phyloP scores from a whole-genome alignment of 345 rosid species.

The Psidium friedrichsthalianum region DNA sequence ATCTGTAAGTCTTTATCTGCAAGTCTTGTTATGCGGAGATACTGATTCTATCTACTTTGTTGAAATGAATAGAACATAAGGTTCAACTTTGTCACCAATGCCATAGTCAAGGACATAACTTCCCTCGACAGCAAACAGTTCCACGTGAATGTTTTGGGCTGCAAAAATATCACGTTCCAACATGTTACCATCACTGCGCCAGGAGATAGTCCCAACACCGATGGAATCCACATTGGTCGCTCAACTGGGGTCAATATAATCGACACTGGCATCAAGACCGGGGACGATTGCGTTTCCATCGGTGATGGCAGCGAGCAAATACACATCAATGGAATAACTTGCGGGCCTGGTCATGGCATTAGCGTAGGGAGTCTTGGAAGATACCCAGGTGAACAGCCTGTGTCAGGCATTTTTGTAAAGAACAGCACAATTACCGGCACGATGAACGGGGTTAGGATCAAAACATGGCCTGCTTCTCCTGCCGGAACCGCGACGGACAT shows the following conservation, averaged over 20 bases:
- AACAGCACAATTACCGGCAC: constrained; percentile 19
- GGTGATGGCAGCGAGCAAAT: constrained; percentile 35
- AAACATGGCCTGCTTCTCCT: constrained; percentile 42
- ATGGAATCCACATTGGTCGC: constrained; percentile 58
- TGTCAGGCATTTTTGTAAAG: constrained; percentile 15
- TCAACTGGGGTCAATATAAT: constrained; percentile 17
- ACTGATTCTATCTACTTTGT: neutral
- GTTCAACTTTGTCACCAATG: constrained; percentile 25
- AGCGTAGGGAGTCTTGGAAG: constrained; percentile 56
- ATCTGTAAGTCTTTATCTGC: neutral
- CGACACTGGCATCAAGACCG: constrained; percentile 30
- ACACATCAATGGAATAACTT: constrained; percentile 11
- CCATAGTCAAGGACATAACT: constrained; percentile 14
- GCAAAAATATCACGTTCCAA: constrained; percentile 24
- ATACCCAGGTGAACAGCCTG: constrained; percentile 19
- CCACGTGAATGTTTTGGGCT: constrained; percentile 34
- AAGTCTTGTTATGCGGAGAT: neutral
- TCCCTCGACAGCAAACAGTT: constrained; percentile 39
- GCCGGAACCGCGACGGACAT: constrained; percentile 8
- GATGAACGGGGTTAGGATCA: constrained; percentile 41
- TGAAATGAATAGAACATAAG: constrained; percentile 25
- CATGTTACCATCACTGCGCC: constrained; percentile 25
- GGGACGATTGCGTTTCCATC: constrained; percentile 55
- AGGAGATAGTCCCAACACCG: constrained; percentile 41
- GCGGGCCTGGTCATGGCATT: constrained; percentile 74